Evolutionary conservation across 768 basidiomycete species (phyloP), one percentile per base, ranked within the genome.

Genomic region (Serpula lacrymans): DNA sequence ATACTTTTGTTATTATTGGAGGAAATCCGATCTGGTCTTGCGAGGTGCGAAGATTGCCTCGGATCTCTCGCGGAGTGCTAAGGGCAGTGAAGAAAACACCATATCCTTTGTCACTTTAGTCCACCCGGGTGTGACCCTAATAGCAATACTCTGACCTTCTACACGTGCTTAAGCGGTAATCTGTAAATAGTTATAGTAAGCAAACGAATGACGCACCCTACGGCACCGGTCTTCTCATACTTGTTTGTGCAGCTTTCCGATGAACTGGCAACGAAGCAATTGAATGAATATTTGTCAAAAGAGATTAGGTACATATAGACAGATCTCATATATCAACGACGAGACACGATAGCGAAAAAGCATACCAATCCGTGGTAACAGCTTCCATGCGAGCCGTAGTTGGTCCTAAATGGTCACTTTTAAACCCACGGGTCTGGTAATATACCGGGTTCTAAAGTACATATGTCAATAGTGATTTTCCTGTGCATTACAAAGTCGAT

Each of bases 171-270:
- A 70, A 28, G 45, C 46, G 10, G 57, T 62, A 21, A 58, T 41
- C 55, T 54, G 41, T 16, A 17, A 25, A 10, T 24, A 28, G 2
- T 27, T 33, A 4, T 39, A 17, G 32, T 20, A 21, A 29, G 18
- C 27, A 34, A 27, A 38, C 41, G 11, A n/a, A 26, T 3, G 34
- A 12, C 54, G 10, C 57, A 74, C 59, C 74, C 75, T 14, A 70
- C 61, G 11, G 65, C 60, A 0, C 71, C 70, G 22, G 76, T 57
- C 46, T 57, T 65, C 32, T 54, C 50, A 36, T 73, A 71, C 16
- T 59, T 61, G 60, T 23, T 60, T 54, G 45, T 62, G 67, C 2
- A 76, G 41, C 21, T 44, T 54, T 35, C 58, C 55, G 20, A 67
- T 55, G 53, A 70, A 69, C 67, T 68, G 33, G 14, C 25, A 10